A percentile compares a stretch with the other conserved stretches of the same genome.
phyloP scores from a whole-genome alignment of 192 early-diverging fungal species.

The Backusella morwellensis region DNA sequence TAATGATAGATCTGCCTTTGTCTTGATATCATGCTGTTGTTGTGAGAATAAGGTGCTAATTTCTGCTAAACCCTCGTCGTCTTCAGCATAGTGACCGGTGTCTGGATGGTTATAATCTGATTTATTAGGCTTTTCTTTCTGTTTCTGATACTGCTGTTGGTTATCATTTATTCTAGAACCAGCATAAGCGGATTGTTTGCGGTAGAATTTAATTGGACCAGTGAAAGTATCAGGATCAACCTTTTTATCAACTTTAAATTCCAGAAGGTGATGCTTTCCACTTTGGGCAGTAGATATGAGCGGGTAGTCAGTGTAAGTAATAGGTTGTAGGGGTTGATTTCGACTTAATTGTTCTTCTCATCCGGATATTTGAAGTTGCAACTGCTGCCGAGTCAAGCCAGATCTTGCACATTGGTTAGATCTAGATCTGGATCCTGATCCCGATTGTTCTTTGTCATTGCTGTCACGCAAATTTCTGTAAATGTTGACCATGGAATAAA shows the following conservation, averaged over 20 bases:
- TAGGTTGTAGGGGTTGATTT: slow-evolving; percentile 9
- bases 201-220: slow-evolving; percentile 53
- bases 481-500: not conserved
- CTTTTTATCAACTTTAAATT: slow-evolving; percentile 50
- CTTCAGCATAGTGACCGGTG: not conserved
- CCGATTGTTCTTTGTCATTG: not conserved
- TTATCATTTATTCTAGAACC: not conserved
- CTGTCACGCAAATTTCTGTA: not conserved
- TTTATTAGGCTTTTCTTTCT: not conserved
- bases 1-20: slow-evolving; percentile 54
- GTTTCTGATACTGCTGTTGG: not conserved
- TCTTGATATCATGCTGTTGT: slow-evolving; percentile 29
- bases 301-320: slow-evolving; percentile 56
- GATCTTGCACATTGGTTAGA: not conserved
- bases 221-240: slow-evolving; percentile 57
- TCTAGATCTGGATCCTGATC: not conserved
- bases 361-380: not conserved
- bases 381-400: not conserved
- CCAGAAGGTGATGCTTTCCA: slow-evolving; percentile 63
- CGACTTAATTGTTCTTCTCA: not conserved
- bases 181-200: slow-evolving; percentile 27
- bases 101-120: not conserved
- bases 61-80: not conserved
- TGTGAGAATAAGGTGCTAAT: not conserved
- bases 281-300: slow-evolving; percentile 52